Conservation (phyloP, 2,329 filamentous ascomycete genomes). For the Colletotrichum chrysophilum region DNA sequence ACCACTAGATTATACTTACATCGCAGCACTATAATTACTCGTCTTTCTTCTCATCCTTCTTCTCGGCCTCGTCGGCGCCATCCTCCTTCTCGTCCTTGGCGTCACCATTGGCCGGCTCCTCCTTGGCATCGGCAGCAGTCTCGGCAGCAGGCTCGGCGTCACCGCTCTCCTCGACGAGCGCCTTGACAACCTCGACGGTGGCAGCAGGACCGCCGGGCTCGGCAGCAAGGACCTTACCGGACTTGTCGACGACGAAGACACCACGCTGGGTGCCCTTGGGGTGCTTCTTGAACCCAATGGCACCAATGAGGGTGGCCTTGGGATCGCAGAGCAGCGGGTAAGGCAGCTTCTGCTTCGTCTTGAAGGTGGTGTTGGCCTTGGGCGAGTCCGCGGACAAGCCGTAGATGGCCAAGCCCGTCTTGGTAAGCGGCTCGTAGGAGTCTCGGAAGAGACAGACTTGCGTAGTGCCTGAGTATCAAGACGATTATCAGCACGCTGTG, state of each 20-base stretch:
- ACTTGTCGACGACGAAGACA: constrained; percentile 85
- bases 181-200: constrained; percentile 79
- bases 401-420: constrained; percentile 83
- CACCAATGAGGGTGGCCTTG: constrained; percentile 73
- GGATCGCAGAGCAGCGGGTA: constrained; percentile 91
- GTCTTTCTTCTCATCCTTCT: constrained; percentile 17
- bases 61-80: constrained; percentile 19
- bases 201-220: constrained; percentile 78
- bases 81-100: constrained; percentile 27
- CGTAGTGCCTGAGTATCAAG: constrained; percentile 71
- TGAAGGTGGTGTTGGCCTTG: constrained; percentile 92
- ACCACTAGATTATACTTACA: neutral
- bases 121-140: constrained; percentile 25
- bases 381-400: constrained; percentile 87
- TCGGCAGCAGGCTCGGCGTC: constrained; percentile 47
- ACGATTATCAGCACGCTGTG: neutral
- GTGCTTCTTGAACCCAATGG: constrained; percentile 88
- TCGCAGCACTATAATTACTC: constrained; percentile 6
- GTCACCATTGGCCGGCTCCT: constrained; percentile 32
- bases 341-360: constrained; percentile 86
- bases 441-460: constrained; percentile 96
- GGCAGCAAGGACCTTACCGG: constrained; percentile 78
- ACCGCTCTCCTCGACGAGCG: constrained; percentile 59
- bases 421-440: constrained; percentile 75
- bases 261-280: constrained; percentile 83